Evolutionary conservation across 2,329 filamentous ascomycete species (phyloP).

Genomic region (Sporothrix luriei): DNA sequence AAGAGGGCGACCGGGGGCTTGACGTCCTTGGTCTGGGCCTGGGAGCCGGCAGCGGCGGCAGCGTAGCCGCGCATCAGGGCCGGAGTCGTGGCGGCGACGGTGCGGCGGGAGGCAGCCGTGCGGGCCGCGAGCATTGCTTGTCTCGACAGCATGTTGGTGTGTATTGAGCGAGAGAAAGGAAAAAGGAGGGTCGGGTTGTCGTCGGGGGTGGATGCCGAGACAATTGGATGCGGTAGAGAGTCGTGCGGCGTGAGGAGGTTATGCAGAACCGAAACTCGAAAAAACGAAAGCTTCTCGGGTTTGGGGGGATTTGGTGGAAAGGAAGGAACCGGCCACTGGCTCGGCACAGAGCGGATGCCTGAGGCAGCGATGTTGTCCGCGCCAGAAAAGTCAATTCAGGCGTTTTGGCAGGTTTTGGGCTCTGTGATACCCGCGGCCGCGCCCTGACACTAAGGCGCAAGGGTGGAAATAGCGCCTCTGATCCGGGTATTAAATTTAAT

Average conservation of each 20-base stretch:
- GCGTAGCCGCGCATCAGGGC: conserved; percentile 86
- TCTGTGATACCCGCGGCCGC: conserved; percentile 13
- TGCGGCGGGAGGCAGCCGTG: conserved; percentile 56
- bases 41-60: conserved; percentile 55
- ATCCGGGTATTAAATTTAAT: conserved; percentile 19
- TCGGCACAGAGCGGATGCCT: conserved; percentile 29
- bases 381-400: conserved; percentile 10
- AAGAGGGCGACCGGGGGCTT: conserved; percentile 90
- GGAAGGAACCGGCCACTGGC: conserved; percentile 34
- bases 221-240: conserved; percentile 33
- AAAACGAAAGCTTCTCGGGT: conserved; percentile 36
- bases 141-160: conserved; percentile 60
- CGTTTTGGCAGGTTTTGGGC: conserved; percentile 14
- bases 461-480: conserved; percentile 13
- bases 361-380: conserved; percentile 24
- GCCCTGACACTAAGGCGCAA: conserved; percentile 8
- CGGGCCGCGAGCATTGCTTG: conserved; percentile 56
- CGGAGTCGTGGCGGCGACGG: conserved; percentile 63
- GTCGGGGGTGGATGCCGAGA: conserved; percentile 9
- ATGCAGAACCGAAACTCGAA: conserved; percentile 30
- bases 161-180: conserved; percentile 30
- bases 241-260: conserved; percentile 29
- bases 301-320: conserved; percentile 38
- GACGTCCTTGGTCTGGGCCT: conserved; percentile 58
- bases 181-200: conserved; percentile 3